These are phyloP conservation scores for Ustilaginoidea virens DNA, from an alignment of 2,329 filamentous ascomycete genomes.

Conservation along the genomic window DNA sequence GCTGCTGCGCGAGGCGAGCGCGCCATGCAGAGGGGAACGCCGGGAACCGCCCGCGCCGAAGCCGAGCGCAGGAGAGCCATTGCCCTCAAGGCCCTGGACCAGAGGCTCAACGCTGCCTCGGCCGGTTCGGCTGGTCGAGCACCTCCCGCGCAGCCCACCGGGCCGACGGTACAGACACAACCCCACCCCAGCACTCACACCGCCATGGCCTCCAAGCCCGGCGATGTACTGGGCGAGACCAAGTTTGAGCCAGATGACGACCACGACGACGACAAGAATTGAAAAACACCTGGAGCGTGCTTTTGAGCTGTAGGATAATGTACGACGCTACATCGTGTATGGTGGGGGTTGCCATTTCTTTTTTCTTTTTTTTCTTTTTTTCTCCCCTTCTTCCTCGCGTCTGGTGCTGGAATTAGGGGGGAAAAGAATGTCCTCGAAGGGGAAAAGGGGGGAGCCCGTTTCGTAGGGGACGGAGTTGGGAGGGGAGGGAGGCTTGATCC, in stretches of 20 bases:
- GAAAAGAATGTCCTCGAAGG: too few species aligned
- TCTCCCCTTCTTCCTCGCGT: neutral
- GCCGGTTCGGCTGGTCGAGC: slow-evolving; percentile 22
- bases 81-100: slow-evolving; percentile 81
- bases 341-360: neutral
- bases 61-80: slow-evolving; percentile 80
- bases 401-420: too few species aligned
- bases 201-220: slow-evolving; percentile 38
- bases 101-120: slow-evolving; percentile 76
- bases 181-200: slow-evolving; percentile 39
- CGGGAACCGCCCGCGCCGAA: slow-evolving; percentile 66
- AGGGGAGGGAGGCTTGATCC: too few species aligned
- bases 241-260: slow-evolving; percentile 53
- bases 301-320: too few species aligned
- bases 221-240: slow-evolving; percentile 50
- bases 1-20: slow-evolving; percentile 54
- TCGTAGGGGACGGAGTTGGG: too few species aligned
- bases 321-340: too few species aligned
- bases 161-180: slow-evolving; percentile 41
- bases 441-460: too few species aligned
- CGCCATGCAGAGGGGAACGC: slow-evolving; percentile 37
- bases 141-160: slow-evolving; percentile 25
- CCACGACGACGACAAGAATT: slow-evolving; percentile 15
- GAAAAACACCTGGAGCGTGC: too few species aligned
- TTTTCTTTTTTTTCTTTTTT: too few species aligned